phyloP scores from a whole-genome alignment of 1,284 basidiomycete genomes.

The Puccinia polysora region DNA sequence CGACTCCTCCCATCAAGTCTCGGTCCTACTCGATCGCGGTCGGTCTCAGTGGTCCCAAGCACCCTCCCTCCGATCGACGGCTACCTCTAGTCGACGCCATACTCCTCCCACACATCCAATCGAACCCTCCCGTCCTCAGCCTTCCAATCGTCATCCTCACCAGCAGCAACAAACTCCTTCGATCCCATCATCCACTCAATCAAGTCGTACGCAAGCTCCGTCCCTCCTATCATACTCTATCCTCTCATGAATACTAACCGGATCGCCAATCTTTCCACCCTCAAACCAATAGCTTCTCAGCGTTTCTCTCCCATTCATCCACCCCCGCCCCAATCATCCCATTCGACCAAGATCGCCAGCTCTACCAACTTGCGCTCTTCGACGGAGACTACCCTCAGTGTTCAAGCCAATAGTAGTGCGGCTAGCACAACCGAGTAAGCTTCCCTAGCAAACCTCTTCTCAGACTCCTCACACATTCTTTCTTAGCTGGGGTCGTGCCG shows the following conservation, averaged over 20 bases:
- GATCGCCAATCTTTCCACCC: not conserved
- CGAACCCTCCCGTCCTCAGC: not conserved
- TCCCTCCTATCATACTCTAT: not conserved
- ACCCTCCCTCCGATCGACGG: not conserved
- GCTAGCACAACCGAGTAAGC: constrained; percentile 23
- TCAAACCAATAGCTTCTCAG: not conserved
- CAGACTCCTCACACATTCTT: too few species aligned
- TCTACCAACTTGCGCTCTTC: constrained; percentile 2
- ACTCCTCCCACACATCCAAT: not conserved
- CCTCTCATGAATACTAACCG: too few species aligned
- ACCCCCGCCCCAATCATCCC: not conserved
- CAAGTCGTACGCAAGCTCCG: not conserved
- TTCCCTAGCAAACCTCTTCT: too few species aligned
- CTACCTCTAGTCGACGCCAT: not conserved
- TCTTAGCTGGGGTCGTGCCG: not conserved
- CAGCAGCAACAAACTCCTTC: not conserved
- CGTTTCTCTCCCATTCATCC: constrained; percentile 4
- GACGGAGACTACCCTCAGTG: constrained; percentile 3
- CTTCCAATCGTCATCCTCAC: not conserved
- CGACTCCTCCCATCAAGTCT: constrained; percentile 12
- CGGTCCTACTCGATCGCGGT: constrained; percentile 15
- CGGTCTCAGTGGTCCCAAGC: constrained; percentile 1
- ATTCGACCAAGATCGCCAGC: not conserved
- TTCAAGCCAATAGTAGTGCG: constrained; percentile 10
- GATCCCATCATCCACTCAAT: constrained; percentile 1